These are phyloP conservation scores for Suhomyces xylopsoci DNA, from an alignment of 805 yeast genomes.

Conservation along the genomic window DNA sequence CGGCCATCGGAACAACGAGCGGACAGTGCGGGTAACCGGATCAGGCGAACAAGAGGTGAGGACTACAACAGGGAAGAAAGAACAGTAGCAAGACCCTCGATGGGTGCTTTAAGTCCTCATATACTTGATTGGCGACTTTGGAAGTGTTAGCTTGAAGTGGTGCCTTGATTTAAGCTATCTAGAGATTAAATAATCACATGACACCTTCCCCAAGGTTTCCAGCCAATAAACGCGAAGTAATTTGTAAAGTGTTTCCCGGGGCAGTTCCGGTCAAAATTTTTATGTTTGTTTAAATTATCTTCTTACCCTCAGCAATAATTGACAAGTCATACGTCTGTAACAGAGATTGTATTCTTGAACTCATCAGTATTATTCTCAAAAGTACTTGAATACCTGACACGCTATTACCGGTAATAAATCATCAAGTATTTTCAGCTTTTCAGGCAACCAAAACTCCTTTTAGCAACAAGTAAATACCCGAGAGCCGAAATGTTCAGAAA, in stretches of 20 bases:
- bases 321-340: not conserved
- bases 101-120: not conserved
- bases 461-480: not conserved
- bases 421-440: not conserved
- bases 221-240: slow-evolving; percentile 8
- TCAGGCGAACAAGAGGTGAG: not conserved
- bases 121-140: not conserved
- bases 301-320: not conserved
- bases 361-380: not conserved
- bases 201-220: slow-evolving; percentile 1
- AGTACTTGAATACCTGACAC: not conserved
- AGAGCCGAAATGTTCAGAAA: slow-evolving; percentile 17
- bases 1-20: not conserved
- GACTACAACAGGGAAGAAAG: not conserved
- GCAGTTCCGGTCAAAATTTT: slow-evolving; percentile 7
- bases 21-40: not conserved
- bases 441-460: not conserved
- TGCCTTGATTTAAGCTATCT: not conserved
- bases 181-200: not conserved
- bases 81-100: not conserved
- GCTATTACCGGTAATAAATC: not conserved
- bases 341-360: not conserved
- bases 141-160: not conserved
- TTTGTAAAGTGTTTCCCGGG: slow-evolving; percentile 10
- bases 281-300: not conserved